Conservation (phyloP, 2,329 filamentous ascomycete genomes). For the Stenocarpella maydis region DNA sequence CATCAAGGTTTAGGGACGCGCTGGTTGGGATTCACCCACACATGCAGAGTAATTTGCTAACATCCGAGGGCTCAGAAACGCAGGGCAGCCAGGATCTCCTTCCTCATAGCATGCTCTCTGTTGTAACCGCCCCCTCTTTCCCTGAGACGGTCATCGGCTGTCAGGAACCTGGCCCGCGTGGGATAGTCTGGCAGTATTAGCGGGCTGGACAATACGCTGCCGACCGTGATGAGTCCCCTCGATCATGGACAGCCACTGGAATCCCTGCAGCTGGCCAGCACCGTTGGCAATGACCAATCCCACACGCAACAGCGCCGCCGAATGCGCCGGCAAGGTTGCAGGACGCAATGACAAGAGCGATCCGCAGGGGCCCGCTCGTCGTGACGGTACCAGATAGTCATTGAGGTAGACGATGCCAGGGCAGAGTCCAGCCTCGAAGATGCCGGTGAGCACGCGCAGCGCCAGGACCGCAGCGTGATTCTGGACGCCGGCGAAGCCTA, state of each 20-base stretch:
- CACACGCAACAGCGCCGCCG: constrained; percentile 43
- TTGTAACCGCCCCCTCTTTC: constrained; percentile 47
- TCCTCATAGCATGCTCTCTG: constrained; percentile 44
- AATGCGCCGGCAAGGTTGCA: constrained; percentile 39
- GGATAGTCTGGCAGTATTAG: constrained; percentile 41
- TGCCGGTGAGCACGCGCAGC: constrained; percentile 44
- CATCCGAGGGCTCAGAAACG: constrained; percentile 48
- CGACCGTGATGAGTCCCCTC: constrained; percentile 26
- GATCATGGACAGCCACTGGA: constrained; percentile 44
- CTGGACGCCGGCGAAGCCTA: constrained; percentile 41
- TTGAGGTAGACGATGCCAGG: constrained; percentile 46
- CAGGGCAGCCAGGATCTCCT: constrained; percentile 49
- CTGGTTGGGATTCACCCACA: neutral
- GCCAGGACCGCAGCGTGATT: constrained; percentile 41
- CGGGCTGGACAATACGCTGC: constrained; percentile 15
- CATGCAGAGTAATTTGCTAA: constrained; percentile 44
- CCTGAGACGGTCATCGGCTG: constrained; percentile 38
- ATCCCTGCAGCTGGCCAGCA: constrained; percentile 45
- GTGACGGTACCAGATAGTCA: constrained; percentile 46
- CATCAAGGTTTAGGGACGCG: fast-evolving
- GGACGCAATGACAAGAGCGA: constrained; percentile 26
- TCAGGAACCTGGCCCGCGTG: constrained; percentile 39
- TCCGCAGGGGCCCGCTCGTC: constrained; percentile 44
- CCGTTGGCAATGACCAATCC: constrained; percentile 48
- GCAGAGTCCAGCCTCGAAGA: constrained; percentile 48